Conservation (phyloP, 2,329 filamentous ascomycete genomes). For the Keithomyces neogunnii region DNA sequence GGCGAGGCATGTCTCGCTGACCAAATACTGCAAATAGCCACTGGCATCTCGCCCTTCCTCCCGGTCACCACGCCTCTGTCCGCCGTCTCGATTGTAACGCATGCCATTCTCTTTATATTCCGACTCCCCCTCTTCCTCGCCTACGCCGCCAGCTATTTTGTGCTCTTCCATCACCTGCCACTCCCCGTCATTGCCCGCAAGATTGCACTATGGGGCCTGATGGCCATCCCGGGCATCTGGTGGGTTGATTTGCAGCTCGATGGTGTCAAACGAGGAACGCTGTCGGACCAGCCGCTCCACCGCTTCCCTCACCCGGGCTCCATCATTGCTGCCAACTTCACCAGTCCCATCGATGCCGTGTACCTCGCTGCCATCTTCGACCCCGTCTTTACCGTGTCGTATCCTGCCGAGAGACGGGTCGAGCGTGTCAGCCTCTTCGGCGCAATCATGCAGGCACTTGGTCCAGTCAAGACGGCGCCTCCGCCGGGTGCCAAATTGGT, state of each 20-base stretch:
- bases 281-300: conserved; percentile 63
- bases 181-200: conserved; percentile 59
- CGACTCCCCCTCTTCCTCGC: conserved; percentile 71
- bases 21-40: conserved; percentile 47
- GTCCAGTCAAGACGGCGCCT: conserved; percentile 42
- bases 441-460: conserved; percentile 67
- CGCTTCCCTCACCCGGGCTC: conserved; percentile 72
- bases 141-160: conserved; percentile 63
- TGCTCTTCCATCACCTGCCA: conserved; percentile 75
- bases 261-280: conserved; percentile 84
- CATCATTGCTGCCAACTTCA: conserved; percentile 84
- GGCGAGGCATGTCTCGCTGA: not conserved
- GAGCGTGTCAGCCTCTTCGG: conserved; percentile 67
- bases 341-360: conserved; percentile 83
- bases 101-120: conserved; percentile 67
- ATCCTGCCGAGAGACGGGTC: conserved; percentile 65
- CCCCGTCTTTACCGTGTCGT: conserved; percentile 84
- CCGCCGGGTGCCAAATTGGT: conserved; percentile 42
- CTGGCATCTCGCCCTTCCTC: conserved; percentile 93
- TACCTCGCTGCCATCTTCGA: conserved; percentile 96
- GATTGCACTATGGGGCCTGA: conserved; percentile 75
- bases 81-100: conserved; percentile 53
- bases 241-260: conserved; percentile 99
- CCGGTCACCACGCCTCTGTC: conserved; percentile 63
- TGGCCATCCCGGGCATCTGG: conserved; percentile 89